Evolutionary conservation across 306 rosid genomes (phyloP), one percentile per base, ranked within the genome.

Genomic region (Prosopis cineraria): DNA sequence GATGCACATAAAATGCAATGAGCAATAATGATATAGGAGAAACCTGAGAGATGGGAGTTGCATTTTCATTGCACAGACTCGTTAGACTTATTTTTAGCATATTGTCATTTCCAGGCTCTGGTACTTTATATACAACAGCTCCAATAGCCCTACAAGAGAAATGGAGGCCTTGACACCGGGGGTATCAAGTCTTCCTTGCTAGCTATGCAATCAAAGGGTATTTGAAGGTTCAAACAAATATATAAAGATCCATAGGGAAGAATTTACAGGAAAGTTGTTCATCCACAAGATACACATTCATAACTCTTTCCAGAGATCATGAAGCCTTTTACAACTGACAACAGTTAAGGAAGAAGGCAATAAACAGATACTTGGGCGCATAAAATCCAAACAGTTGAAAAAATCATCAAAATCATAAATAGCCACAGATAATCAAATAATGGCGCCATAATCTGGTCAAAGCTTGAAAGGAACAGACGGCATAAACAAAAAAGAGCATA

Each of bases 161-260:
- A 79, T 48, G 36, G 53, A 53, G 20, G 37, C 34, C n/a, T 79
- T 62, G 99, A 98, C 73, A 85, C 89, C 7, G 98, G 99, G 33
- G 99, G 99, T 80, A 93, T 86, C 58, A 95, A 73, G 65, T 95
- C 97, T 69, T 95, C 99, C 85, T 93, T 93, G 89, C 86, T 88
- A 77, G 93, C 99, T 95, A 90, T 78, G 83, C 72, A 72, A 85
- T 70, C 75, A 80, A 82, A 79, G 48, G 53, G n/a, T 50, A 75
- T 37, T 69, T 56, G 55, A 79, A 74, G 65, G 82, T 82, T 75
- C 47, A 67, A 31, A 75, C 9, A 30, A 65, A 75, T 31, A 47
- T 48, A 48, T 19, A 71, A 34, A 71, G n/a, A 7, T n/a, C 31
- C 20, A 67, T 39, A 24, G 33, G 20, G 20, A 22, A 20, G 37